These are phyloP conservation scores for Neonectria sp. DNA, from an alignment of 2,329 filamentous ascomycete genomes.

Conservation along the genomic window DNA sequence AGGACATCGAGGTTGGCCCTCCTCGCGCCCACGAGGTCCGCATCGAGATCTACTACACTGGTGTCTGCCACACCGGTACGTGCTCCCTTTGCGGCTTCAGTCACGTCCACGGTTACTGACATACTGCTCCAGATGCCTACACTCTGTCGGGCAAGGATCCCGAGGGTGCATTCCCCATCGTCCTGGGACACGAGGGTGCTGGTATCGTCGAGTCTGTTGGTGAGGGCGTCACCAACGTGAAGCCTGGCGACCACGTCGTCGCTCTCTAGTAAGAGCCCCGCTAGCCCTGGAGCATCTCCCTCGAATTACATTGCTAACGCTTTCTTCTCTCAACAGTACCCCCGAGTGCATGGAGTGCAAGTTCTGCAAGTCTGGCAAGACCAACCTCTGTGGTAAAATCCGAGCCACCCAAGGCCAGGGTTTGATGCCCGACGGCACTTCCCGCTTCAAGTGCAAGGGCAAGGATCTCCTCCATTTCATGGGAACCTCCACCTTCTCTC, in stretches of 20 bases:
- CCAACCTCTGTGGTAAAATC: constrained; percentile 99
- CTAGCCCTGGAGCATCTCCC: neutral
- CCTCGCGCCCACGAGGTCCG: constrained; percentile 95
- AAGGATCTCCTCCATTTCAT: constrained; percentile 98
- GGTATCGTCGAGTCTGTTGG: constrained; percentile 94
- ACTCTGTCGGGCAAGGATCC: constrained; percentile 97
- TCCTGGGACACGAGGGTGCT: constrained; percentile 92
- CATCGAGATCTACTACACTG: constrained; percentile 97
- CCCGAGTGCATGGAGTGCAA: constrained; percentile 99
- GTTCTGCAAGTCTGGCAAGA: constrained; percentile 99
- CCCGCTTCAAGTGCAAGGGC: constrained; percentile 94
- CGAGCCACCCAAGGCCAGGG: constrained; percentile 95
- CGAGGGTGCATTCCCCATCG: constrained; percentile 92
- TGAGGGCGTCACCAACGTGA: constrained; percentile 94
- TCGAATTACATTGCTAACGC: constrained; percentile 23
- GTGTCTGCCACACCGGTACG: constrained; percentile 96
- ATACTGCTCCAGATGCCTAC: constrained; percentile 79
- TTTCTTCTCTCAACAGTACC: constrained; percentile 71
- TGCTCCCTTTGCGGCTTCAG: constrained; percentile 18
- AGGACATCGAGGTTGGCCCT: constrained; percentile 92
- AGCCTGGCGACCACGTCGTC: constrained; percentile 92
- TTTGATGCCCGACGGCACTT: constrained; percentile 97
- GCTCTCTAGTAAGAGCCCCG: constrained; percentile 80
- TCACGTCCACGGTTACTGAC: constrained; percentile 27
- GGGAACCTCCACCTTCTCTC: constrained; percentile 98